Evolutionary conservation across 768 basidiomycete genomes (phyloP).

Genomic region (Termitomyces sp.): DNA sequence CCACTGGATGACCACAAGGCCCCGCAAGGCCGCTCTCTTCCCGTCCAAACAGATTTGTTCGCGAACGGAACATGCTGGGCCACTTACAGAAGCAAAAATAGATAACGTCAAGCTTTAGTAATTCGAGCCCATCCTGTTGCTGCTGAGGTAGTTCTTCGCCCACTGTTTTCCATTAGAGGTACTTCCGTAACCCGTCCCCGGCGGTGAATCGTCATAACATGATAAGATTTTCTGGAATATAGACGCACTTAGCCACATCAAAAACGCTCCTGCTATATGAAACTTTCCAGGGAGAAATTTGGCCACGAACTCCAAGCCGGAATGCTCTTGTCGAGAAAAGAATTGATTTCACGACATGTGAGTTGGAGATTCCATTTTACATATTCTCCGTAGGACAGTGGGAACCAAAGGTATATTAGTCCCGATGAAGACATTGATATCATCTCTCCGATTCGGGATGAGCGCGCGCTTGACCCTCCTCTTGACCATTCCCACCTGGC

Average conservation of each 20-base stretch:
- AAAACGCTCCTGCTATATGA: too few species aligned
- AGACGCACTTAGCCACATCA: not conserved
- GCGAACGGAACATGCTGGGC: not conserved
- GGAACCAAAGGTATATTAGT: too few species aligned
- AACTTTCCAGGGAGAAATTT: too few species aligned
- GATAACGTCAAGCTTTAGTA: too few species aligned
- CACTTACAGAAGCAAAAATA: not conserved
- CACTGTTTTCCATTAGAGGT: not conserved
- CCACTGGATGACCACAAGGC: not conserved
- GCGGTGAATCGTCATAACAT: too few species aligned
- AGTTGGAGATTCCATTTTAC: too few species aligned
- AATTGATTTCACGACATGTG: too few species aligned
- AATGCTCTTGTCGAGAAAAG: not conserved
- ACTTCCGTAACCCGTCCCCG: too few species aligned
- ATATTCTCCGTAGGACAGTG: not conserved
- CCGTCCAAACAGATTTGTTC: too few species aligned
- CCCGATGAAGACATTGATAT: not conserved
- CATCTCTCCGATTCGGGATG: not conserved
- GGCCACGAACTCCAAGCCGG: too few species aligned
- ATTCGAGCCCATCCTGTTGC: not conserved
- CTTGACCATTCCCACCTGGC: constrained; percentile 29
- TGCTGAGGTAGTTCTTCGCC: not conserved
- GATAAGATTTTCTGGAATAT: too few species aligned
- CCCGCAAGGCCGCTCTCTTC: too few species aligned
- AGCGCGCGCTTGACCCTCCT: constrained; percentile 38